These are phyloP conservation scores for Ichthyophthirius multifiliis DNA, from an alignment of 169 alveolate species.

Conservation along the genomic window DNA sequence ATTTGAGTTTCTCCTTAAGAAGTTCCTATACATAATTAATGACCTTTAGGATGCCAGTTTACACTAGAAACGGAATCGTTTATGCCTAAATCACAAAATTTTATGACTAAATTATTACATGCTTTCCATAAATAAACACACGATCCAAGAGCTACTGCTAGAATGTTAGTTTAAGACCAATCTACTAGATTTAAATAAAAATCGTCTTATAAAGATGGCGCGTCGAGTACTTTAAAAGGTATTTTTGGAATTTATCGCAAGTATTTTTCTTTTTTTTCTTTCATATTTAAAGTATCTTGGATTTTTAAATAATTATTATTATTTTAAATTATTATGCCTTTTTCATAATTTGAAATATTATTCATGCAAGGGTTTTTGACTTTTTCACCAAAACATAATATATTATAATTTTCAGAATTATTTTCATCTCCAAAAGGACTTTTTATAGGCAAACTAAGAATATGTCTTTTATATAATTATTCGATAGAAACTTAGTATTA, in stretches of 20 bases:
- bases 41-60: constrained; percentile 89
- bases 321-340: not conserved
- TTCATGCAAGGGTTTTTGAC: not conserved
- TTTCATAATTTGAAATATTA: not conserved
- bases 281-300: not conserved
- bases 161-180: constrained; percentile 83
- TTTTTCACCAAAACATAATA: not conserved
- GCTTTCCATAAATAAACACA: constrained; percentile 93
- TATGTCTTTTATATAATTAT: not conserved
- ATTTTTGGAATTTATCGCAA: constrained; percentile 74
- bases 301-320: too few relatives aligned
- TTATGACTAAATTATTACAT: constrained; percentile 80
- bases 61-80: constrained; percentile 87
- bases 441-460: not conserved
- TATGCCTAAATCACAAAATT: constrained; percentile 84
- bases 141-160: constrained; percentile 92
- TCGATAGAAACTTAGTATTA: not conserved
- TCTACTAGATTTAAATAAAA: constrained; percentile 89
- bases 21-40: constrained; percentile 87
- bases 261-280: not conserved
- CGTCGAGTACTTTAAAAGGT: constrained; percentile 88
- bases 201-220: constrained; percentile 92
- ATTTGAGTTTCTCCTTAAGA: constrained; percentile 85
- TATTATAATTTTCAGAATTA: not conserved
- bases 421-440: not conserved